A percentile compares a stretch with the other conserved stretches of the same genome.
phyloP scores from a whole-genome alignment of 2,329 filamentous ascomycete genomes.

The Moelleriella libera region DNA sequence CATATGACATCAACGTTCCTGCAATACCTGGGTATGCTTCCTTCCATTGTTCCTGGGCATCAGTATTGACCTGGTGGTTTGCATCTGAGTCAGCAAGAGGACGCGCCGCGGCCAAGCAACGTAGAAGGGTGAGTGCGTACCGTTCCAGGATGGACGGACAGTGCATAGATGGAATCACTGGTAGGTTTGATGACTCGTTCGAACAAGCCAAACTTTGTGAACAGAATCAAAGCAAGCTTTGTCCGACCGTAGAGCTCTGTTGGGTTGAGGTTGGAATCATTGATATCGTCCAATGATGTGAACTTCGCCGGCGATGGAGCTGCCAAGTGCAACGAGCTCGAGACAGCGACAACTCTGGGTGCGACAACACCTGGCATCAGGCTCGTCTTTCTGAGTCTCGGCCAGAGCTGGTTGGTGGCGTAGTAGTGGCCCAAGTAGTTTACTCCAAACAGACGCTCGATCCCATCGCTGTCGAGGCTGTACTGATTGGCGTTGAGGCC shows the following conservation, averaged over 20 bases:
- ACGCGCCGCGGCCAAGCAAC: background rate
- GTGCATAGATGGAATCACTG: conserved; percentile 22
- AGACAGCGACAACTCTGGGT: conserved; percentile 25
- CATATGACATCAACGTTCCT: conserved; percentile 20
- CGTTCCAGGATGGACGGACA: conserved; percentile 26
- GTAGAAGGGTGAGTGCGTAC: conserved; percentile 9
- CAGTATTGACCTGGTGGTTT: conserved; percentile 22
- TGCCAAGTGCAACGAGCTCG: conserved; percentile 24
- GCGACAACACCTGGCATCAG: conserved; percentile 16
- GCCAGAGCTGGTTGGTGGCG: conserved; percentile 25
- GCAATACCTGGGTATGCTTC: conserved; percentile 26
- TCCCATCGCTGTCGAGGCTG: conserved; percentile 20
- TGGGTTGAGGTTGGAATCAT: conserved; percentile 17
- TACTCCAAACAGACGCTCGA: conserved; percentile 28
- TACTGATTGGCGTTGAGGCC: conserved; percentile 28
- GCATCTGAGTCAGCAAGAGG: background rate
- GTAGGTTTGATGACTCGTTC: conserved; percentile 26
- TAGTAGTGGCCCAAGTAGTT: conserved; percentile 32
- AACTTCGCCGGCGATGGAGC: conserved; percentile 23
- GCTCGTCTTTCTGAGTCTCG: conserved; percentile 24
- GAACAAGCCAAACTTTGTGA: conserved; percentile 24
- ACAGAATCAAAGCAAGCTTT: conserved; percentile 27
- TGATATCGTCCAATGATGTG: conserved; percentile 25
- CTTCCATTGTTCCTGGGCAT: conserved; percentile 30
- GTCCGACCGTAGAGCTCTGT: conserved; percentile 24